Base-by-base conservation (phyloP, 257 asterid genomes). In the Solanum commersonii region DNA sequence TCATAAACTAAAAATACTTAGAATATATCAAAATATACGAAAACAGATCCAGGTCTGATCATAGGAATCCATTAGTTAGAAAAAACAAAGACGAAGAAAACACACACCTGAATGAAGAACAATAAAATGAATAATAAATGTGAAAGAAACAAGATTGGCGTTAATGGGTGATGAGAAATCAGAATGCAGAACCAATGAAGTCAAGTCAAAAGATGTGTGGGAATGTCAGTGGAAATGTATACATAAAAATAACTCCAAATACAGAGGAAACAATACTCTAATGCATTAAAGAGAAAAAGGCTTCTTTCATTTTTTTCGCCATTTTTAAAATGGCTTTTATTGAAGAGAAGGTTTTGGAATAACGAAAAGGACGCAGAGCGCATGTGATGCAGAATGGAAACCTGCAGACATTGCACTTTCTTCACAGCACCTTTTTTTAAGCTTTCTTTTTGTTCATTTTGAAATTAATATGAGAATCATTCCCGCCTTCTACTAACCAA, bases 321-420 rank as follows among this genome's bases (percentile, higher is more conserved):
- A 16, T 79, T 79, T 79, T 79, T 2, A 7, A 40, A 42, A 25
- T 42, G 65, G 37, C 0, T 78, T 74, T 35, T 38, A 22, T 78
- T 78, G 65, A 42, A 78, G 40, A 27, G 13, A 44, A 79, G 60
- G 59, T 29, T 81, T 81, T 81, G 11, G 85, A 81, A 49, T 81
- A 81, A 22, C 68, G 85, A 46, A 81, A 81, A 49, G 85, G 85
- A 81, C 85, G 42, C 68, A 44, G 86, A 83, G 91, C 88, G 94
- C 96, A 91, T 91, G 96, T 93, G 96, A 89, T 46, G 88, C 83
- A 81, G 92, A 93, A 90, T 74, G 87, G 79, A 42, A 40, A 77
- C 84, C 88, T 23, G 84, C 92, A 83, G 56, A 83, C 37, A 10
- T 25, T 72, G 56, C 84, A 79, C 70, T 31, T 40, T 85, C 70